A percentile compares a stretch with the other conserved stretches of the same genome.
phyloP scores from a whole-genome alignment of 2,329 filamentous ascomycete species.

The Coniosporium tulheliwenetii region DNA sequence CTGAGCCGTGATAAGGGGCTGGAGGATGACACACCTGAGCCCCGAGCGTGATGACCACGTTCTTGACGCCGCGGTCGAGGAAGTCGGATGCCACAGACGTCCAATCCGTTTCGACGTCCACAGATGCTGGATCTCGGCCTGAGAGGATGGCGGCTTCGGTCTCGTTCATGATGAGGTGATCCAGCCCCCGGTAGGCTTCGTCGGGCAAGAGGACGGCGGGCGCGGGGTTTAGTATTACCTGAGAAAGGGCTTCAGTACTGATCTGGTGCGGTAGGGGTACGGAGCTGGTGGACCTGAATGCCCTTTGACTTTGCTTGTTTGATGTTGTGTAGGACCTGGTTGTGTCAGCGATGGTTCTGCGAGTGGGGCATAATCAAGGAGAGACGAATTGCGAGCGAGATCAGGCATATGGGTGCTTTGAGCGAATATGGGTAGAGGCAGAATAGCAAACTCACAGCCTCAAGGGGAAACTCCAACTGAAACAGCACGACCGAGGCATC shows the following conservation, averaged over 20 bases:
- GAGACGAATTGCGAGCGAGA: too few relatives aligned
- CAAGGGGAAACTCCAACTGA: slow-evolving; percentile 30
- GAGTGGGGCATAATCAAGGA: too few relatives aligned
- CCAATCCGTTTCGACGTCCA: slow-evolving; percentile 17
- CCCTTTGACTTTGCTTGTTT: slow-evolving; percentile 10
- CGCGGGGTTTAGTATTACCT: slow-evolving; percentile 72
- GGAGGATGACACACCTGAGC: slow-evolving; percentile 39
- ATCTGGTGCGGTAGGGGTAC: not conserved
- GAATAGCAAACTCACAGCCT: slow-evolving; percentile 14
- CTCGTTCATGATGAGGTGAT: slow-evolving; percentile 79
- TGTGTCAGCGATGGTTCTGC: not conserved
- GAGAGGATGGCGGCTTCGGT: slow-evolving; percentile 68
- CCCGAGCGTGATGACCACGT: slow-evolving; percentile 74
- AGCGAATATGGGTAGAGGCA: not conserved
- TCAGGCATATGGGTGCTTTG: too few relatives aligned
- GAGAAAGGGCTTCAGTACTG: not conserved
- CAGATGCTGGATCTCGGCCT: slow-evolving; percentile 22
- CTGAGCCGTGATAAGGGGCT: too few relatives aligned
- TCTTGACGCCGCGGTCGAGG: slow-evolving; percentile 51
- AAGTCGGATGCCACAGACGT: slow-evolving; percentile 41
- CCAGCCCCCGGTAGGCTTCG: slow-evolving; percentile 49
- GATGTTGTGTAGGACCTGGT: slow-evolving; percentile 16
- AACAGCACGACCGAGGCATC: slow-evolving; percentile 27
- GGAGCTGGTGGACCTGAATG: slow-evolving; percentile 9
- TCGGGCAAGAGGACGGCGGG: slow-evolving; percentile 51